Base-by-base conservation (phyloP, 1,284 basidiomycete genomes). In the Caloboletus inedulis region DNA sequence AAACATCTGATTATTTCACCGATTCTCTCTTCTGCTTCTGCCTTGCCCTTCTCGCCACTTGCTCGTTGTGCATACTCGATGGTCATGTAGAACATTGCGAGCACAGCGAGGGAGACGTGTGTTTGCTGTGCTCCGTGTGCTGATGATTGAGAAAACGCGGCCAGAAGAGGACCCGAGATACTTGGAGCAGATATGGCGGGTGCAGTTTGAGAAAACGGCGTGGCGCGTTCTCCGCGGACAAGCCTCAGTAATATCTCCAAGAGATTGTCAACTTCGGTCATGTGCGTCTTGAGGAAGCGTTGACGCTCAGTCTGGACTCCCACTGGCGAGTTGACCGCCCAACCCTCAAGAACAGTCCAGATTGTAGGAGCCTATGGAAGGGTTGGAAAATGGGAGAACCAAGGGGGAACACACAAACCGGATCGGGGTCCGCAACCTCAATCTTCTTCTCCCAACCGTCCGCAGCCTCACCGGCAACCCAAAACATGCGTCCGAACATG, bases 381-480 rank as follows among this genome's bases (percentile, higher is more conserved):
- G 31, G 43, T 58, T 41, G 56, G 49, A 25, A 59, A 54, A 18
- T 29, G 7, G 51, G 45, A 61, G 50, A 52, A 33, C 43, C 19
- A 33, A 54, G 9, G 33, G 64, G 73, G 57, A 40, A 43, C 14
- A 47, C 19, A 78, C 89, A 63, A 68, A 96, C 94, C 44, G 94
- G 91, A 74, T 99, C 96, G 49, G 96, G 95, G 75, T 98, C 94
- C 39, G 85, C 80, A 33, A 98, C 91, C 49, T 86, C 80, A 52
- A 98, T 89, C 72, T 95, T 96, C 70, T 87, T 91, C 68, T 89
- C 87, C 96, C 96, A 99, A 6, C 91, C 89, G 62, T 85, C 82
- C 41, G 81, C 78, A 30, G 82, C 80, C 54, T 85, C 80, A 30
- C 84, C 84, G 23, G 82, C 78, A 48, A 85, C 84, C 85, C 86